Percentiles rank a stretch among this genome's conserved stretches.
Evolutionary conservation across 441 rosid genomes (phyloP).

Genomic region (Eruca vesicaria): DNA sequence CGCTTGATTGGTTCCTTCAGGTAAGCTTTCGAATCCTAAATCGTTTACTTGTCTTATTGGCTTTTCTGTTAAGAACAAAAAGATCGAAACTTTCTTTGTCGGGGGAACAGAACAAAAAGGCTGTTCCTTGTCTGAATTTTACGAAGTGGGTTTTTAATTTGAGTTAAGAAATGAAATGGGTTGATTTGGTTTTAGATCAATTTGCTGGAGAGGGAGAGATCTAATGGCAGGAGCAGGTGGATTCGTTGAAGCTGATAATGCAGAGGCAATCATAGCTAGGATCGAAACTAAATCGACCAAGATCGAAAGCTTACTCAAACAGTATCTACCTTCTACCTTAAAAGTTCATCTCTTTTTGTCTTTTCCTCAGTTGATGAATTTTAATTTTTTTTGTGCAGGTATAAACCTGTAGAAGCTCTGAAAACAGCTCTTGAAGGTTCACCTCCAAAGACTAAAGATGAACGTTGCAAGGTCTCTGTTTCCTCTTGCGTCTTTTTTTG

Average conservation of each 20-base stretch:
- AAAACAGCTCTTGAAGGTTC: constrained; percentile 93
- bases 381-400: constrained; percentile 31
- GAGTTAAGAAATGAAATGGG: neutral
- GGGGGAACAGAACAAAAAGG: neutral
- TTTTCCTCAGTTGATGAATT: neutral
- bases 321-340: constrained; percentile 31
- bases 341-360: neutral
- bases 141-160: neutral
- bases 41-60: neutral
- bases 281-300: constrained; percentile 87
- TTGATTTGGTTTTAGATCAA: constrained; percentile 4
- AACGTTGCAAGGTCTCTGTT: constrained; percentile 86
- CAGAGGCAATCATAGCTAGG: constrained; percentile 76
- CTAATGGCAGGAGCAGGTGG: constrained; percentile 56
- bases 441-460: constrained; percentile 69
- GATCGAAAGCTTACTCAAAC: constrained; percentile 89
- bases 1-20: neutral
- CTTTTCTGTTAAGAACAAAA: neutral
- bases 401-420: constrained; percentile 77
- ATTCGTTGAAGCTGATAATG: constrained; percentile 77
- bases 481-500: neutral
- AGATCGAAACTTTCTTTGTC: neutral
- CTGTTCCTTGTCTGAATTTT: neutral
- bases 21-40: neutral
- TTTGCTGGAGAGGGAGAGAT: neutral